Conservation (phyloP, 441 rosid genomes). For the Jatropha podagrica region DNA sequence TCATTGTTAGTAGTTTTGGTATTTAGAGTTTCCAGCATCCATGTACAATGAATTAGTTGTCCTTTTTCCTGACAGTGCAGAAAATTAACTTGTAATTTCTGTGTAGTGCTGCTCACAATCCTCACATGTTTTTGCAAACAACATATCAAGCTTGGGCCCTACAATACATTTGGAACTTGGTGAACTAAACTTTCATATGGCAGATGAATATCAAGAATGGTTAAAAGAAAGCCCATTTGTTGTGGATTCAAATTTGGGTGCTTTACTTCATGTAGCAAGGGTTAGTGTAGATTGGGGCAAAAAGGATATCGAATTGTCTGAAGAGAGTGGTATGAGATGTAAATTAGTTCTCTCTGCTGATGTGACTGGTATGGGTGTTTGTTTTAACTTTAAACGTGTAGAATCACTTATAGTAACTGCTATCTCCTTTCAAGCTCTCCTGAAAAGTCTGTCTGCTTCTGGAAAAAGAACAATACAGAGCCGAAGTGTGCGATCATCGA, state of each 20-base stretch:
- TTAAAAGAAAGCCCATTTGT: slow-evolving; percentile 80
- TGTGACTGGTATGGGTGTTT: slow-evolving; percentile 83
- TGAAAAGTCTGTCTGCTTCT: slow-evolving; percentile 60
- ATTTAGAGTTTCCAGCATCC: slow-evolving; percentile 11
- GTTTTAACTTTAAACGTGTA: slow-evolving; percentile 70
- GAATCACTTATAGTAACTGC: slow-evolving; percentile 77
- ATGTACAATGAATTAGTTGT: slow-evolving; percentile 4
- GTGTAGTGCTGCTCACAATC: slow-evolving; percentile 95
- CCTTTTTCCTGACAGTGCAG: not conserved
- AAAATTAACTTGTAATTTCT: slow-evolving; percentile 25
- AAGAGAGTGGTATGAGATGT: slow-evolving; percentile 55
- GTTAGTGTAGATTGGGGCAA: slow-evolving; percentile 93
- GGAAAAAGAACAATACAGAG: slow-evolving; percentile 51
- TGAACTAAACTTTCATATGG: slow-evolving; percentile 90
- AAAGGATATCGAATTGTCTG: slow-evolving; percentile 67
- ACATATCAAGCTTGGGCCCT: slow-evolving; percentile 75
- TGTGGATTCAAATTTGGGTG: slow-evolving; percentile 91
- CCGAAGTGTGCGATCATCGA: slow-evolving; percentile 53
- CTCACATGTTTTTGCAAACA: slow-evolving; percentile 90
- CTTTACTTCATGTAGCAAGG: slow-evolving; percentile 87
- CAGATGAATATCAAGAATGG: slow-evolving; percentile 94
- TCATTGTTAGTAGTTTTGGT: not conserved
- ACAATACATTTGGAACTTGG: slow-evolving; percentile 94
- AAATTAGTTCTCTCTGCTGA: slow-evolving; percentile 84
- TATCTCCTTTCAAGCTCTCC: slow-evolving; percentile 72